Conservation (phyloP, 2,329 filamentous ascomycete genomes). For the Fusarium fujikuroi region DNA sequence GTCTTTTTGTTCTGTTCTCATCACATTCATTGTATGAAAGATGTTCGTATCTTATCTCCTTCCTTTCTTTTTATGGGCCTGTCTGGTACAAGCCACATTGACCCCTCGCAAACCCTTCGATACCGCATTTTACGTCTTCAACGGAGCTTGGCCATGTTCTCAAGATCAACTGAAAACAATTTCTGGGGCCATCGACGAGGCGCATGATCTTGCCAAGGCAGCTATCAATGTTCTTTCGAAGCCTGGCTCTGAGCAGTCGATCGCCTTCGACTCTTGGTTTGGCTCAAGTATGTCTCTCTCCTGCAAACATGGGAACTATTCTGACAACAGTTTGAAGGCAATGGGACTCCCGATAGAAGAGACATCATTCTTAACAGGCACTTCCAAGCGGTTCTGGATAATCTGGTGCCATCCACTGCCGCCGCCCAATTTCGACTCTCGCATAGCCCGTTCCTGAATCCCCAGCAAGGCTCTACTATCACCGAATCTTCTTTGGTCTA, state of each 20-base stretch:
- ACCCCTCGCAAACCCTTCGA: background rate
- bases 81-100: background rate
- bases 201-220: background rate
- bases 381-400: background rate
- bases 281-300: background rate
- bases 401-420: background rate
- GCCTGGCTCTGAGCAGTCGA: background rate
- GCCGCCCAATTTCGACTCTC: background rate
- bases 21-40: background rate
- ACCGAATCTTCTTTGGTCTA: background rate
- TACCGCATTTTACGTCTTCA: background rate
- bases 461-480: background rate
- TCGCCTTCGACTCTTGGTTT: background rate
- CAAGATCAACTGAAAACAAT: background rate
- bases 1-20: background rate
- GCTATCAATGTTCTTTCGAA: background rate
- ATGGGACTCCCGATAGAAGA: background rate
- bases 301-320: background rate
- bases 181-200: background rate
- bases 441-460: background rate
- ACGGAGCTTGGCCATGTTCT: background rate
- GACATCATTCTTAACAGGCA: background rate
- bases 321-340: accelerated
- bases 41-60: background rate
- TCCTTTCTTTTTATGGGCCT: background rate